Evolutionary conservation across 805 yeast genomes (phyloP).

Genomic region (Wickerhamiella bombiphila): DNA sequence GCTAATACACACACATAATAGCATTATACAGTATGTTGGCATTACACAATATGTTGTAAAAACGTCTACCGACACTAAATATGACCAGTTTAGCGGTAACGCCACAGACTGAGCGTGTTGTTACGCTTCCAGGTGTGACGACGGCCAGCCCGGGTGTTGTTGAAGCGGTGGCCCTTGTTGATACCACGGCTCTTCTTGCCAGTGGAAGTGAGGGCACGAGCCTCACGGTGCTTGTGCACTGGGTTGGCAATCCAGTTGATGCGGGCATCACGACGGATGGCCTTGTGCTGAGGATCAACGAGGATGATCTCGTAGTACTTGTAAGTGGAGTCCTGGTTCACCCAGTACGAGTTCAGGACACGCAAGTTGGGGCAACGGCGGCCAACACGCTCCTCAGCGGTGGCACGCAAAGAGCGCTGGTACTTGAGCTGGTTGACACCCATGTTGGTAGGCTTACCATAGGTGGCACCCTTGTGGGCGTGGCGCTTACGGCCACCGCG

Average conservation of each 20-base stretch:
- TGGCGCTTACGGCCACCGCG: slow-evolving; percentile 99
- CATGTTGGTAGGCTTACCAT: slow-evolving; percentile 99
- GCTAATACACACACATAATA: too few species aligned
- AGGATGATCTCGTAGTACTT: slow-evolving; percentile 97
- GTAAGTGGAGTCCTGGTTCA: slow-evolving; percentile 98
- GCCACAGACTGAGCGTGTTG: slow-evolving; percentile 97
- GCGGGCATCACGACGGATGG: slow-evolving; percentile 96
- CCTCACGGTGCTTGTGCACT: slow-evolving; percentile 99
- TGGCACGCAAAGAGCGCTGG: slow-evolving; percentile 95
- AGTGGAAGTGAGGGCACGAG: slow-evolving; percentile 95
- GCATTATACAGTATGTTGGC: background rate
- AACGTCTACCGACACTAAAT: background rate
- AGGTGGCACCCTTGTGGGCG: slow-evolving; percentile 99
- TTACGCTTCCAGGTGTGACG: slow-evolving; percentile 99
- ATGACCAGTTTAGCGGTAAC: slow-evolving; percentile 97
- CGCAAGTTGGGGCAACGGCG: slow-evolving; percentile 98
- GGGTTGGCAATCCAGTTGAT: slow-evolving; percentile 99
- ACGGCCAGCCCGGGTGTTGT: slow-evolving; percentile 97
- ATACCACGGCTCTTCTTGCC: slow-evolving; percentile 99
- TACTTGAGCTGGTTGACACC: slow-evolving; percentile 98
- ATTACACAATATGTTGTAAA: background rate
- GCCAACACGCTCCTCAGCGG: slow-evolving; percentile 99
- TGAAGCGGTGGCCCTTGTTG: slow-evolving; percentile 99
- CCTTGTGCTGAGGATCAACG: slow-evolving; percentile 96
- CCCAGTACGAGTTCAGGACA: slow-evolving; percentile 99